Evolutionary conservation across 306 rosid species (phyloP).

Genomic region (Quercus parvula): DNA sequence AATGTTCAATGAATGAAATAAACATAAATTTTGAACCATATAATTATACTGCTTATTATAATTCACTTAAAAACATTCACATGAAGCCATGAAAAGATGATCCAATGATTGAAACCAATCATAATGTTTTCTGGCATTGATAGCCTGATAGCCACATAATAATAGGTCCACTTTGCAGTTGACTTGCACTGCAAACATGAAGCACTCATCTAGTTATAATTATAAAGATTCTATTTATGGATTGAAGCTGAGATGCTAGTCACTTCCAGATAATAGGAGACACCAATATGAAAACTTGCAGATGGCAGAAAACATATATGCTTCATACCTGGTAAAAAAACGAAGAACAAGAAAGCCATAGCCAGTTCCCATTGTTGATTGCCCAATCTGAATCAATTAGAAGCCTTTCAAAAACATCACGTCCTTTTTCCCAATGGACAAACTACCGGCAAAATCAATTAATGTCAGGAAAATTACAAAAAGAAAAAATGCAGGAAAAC

Average conservation of each 20-base stretch:
- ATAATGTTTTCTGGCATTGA: not conserved
- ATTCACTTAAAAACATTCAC: not conserved
- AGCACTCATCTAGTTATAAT: not conserved
- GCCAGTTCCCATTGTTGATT: conserved; percentile 92
- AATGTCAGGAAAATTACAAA: conserved; percentile 14
- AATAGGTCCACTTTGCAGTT: not conserved
- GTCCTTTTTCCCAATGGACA: conserved; percentile 95
- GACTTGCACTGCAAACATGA: not conserved
- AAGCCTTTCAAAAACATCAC: conserved; percentile 91
- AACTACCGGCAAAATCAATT: conserved; percentile 43
- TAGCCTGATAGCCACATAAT: not conserved
- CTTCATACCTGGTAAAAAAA: conserved; percentile 82
- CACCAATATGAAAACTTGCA: not conserved
- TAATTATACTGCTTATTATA: not conserved
- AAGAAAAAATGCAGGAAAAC: not conserved
- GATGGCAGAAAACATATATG: not conserved
- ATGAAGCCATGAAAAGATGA: not conserved
- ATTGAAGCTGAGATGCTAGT: conserved; percentile 9
- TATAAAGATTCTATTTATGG: not conserved
- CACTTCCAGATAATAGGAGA: conserved; percentile 8
- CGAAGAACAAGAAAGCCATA: conserved; percentile 95
- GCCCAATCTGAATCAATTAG: conserved; percentile 98
- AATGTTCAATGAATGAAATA: not conserved
- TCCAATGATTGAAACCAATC: not conserved
- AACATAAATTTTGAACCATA: not conserved